phyloP scores from a whole-genome alignment of 352 stramenopile species.

The Phytophthora aleatoria region DNA sequence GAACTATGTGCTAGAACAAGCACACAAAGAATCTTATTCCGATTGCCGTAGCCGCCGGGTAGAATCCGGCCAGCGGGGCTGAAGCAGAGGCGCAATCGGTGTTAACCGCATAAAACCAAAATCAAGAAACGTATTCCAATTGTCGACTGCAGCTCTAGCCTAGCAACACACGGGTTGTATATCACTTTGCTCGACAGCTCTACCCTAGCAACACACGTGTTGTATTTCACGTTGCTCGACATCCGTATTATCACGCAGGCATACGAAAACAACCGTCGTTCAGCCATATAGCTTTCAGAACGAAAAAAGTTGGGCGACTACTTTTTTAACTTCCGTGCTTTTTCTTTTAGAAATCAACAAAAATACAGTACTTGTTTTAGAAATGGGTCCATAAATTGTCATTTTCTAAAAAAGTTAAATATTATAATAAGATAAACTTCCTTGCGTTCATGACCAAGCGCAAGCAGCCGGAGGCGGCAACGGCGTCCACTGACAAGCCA shows the following conservation, averaged over 20 bases:
- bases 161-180: neutral
- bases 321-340: no score
- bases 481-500: slow-evolving; percentile 8
- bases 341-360: no score
- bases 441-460: slow-evolving; percentile 16
- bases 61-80: no score
- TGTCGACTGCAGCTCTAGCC: neutral
- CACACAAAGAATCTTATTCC: neutral
- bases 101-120: no score
- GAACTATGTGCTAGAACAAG: no score
- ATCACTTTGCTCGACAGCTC: no score
- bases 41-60: neutral
- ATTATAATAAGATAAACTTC: neutral
- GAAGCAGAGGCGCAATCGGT: no score
- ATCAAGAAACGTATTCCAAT: neutral
- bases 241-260: no score
- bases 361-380: neutral
- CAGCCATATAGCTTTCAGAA: no score
- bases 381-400: neutral
- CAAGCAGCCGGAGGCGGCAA: slow-evolving; percentile 1
- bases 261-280: no score
- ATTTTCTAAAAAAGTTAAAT: neutral
- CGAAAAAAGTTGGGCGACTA: no score
- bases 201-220: neutral
- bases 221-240: neutral